Conservation (phyloP, 2,329 filamentous ascomycete genomes). For the Aspergillus ochraceoroseus region DNA sequence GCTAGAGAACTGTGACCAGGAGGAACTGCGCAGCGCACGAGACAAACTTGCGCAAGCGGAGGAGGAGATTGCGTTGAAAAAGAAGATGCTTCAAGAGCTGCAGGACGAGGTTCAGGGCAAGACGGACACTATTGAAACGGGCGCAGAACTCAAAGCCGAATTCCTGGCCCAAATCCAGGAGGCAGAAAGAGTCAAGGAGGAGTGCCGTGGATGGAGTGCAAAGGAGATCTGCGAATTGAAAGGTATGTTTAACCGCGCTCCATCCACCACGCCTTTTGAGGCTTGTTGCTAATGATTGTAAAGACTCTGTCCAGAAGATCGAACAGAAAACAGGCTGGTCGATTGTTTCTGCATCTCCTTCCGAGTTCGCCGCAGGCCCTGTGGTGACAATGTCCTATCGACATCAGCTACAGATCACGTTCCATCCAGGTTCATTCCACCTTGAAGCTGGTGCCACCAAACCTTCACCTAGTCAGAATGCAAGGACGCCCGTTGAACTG, state of each 20-base stretch:
- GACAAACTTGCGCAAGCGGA: slow-evolving; percentile 62
- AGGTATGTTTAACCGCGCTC: slow-evolving; percentile 48
- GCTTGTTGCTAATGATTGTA: background rate
- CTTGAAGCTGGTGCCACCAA: slow-evolving; percentile 21
- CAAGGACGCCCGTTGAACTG: slow-evolving; percentile 33
- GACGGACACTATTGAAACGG: slow-evolving; percentile 58
- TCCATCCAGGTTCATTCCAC: slow-evolving; percentile 40
- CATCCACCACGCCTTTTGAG: background rate
- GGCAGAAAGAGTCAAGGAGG: slow-evolving; percentile 77
- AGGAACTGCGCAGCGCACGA: slow-evolving; percentile 70
- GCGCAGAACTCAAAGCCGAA: slow-evolving; percentile 62
- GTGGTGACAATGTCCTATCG: slow-evolving; percentile 42
- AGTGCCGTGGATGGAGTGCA: slow-evolving; percentile 82
- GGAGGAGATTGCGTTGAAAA: slow-evolving; percentile 65
- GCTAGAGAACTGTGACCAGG: slow-evolving; percentile 62
- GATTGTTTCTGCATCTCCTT: slow-evolving; percentile 35
- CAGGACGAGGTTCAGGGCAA: slow-evolving; percentile 63
- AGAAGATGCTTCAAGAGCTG: slow-evolving; percentile 60
- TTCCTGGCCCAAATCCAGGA: slow-evolving; percentile 71
- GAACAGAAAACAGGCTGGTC: slow-evolving; percentile 45
- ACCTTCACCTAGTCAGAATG: slow-evolving; percentile 22
- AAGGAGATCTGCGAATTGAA: slow-evolving; percentile 76
- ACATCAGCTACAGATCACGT: slow-evolving; percentile 40
- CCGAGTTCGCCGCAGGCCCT: slow-evolving; percentile 29
- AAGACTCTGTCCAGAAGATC: slow-evolving; percentile 37